Base-by-base conservation (phyloP, 345 rosid genomes). In the Firmiana major region DNA sequence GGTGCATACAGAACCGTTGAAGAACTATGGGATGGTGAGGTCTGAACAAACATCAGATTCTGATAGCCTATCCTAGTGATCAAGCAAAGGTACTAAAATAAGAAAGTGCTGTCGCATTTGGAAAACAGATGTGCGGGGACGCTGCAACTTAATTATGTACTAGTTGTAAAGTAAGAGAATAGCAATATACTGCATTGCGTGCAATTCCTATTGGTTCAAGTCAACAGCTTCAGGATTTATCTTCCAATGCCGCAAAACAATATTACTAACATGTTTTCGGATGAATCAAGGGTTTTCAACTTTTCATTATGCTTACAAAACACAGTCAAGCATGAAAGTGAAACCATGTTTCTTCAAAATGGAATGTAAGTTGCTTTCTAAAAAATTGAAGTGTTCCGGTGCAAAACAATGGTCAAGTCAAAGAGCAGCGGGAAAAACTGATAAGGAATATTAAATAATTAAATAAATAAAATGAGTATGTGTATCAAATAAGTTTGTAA, bases 1-100 rank as follows among this genome's bases (percentile, higher is more conserved):
- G 87, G 85, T 0, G 73, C 74, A 12, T 85, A 85, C 82, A 82
- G 34, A 77, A 84, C 81, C 46, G 0, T 82, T 15, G 86, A 82
- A 19, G 86, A 87, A 48, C 77, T 85, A 2, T 85, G 88, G 87
- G 88, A 85, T 57, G 88, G 80, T 46, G 84, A 85, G 63, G 0
- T 81, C 4, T 81, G 69, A 75, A 7, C 11, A 6, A 9, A 8
- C 60, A 8, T 9, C 60, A 19, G 6, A 17, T 8, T n/a, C 22
- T 7, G 22, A 55, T 17, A 19, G 9, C 22, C 26, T n/a, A 17
- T 12, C 19, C 55, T 51, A 51, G 16, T 51, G 21, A 51, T 16
- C 55, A 51, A 51, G 17, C n/a, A 51, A 51, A 51, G n/a, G 8
- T 51, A 51, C 6, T n/a, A n/a, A n/a, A n/a, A n/a, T n/a, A n/a